Conservation (phyloP, 176 grass and related monocot species). For the Rhipidocladum racemiflorum region DNA sequence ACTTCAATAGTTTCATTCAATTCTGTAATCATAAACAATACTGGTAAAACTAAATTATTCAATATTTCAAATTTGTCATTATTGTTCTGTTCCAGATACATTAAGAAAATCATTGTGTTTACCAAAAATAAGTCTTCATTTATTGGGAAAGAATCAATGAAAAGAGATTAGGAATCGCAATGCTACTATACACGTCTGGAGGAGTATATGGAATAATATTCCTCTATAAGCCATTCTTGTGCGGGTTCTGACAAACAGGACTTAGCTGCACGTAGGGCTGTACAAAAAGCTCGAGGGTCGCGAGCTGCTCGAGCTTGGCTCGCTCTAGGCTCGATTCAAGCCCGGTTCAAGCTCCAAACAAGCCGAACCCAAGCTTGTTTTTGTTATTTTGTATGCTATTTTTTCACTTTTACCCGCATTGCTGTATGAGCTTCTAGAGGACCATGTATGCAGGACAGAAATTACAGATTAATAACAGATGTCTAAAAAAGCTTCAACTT, state of each 20-base stretch:
- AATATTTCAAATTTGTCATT: slow-evolving; percentile 2
- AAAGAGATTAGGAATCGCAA: background rate
- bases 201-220: background rate
- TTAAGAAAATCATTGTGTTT: background rate
- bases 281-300: too few relatives aligned
- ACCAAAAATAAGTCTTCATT: too few relatives aligned
- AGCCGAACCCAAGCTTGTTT: too few relatives aligned
- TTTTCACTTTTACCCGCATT: too few relatives aligned
- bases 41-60: slow-evolving; percentile 9
- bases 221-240: background rate
- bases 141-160: too few relatives aligned
- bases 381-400: background rate
- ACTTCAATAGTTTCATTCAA: background rate
- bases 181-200: background rate
- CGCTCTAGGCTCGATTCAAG: too few relatives aligned
- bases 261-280: background rate
- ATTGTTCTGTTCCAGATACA: background rate
- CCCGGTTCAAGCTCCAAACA: too few relatives aligned
- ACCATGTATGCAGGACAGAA: too few relatives aligned
- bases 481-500: too few relatives aligned
- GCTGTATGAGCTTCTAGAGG: too few relatives aligned
- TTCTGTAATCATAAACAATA: background rate
- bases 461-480: too few relatives aligned
- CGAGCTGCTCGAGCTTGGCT: too few relatives aligned
- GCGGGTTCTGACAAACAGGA: background rate